Percentiles rank a stretch among this genome's conserved stretches.
Conservation (phyloP, 805 yeast species). For the Brettanomyces bruxellensis region DNA sequence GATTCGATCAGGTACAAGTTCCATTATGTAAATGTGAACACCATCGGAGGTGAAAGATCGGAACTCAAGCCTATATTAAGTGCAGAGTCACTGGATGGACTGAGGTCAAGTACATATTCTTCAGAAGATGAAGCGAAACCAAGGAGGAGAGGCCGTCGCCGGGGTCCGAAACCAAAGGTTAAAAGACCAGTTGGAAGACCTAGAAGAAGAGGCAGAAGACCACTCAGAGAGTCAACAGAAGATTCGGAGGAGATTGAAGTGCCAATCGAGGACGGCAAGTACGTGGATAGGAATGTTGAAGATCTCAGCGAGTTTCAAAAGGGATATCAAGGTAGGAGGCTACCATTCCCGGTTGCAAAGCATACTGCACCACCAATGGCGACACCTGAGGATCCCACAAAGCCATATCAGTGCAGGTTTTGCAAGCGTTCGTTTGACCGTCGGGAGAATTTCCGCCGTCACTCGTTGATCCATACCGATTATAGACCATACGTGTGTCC, state of each 20-base stretch:
- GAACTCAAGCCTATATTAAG: neutral
- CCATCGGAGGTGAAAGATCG: neutral
- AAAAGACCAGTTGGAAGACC: neutral
- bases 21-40: slow-evolving; percentile 15
- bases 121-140: neutral
- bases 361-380: slow-evolving; percentile 3
- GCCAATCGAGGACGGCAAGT: neutral
- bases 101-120: neutral
- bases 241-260: neutral
- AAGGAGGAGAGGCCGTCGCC: neutral
- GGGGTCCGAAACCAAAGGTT: neutral
- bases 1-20: slow-evolving; percentile 1
- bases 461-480: slow-evolving; percentile 19
- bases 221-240: too few relatives aligned
- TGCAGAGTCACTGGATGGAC: neutral
- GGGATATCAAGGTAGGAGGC: slow-evolving; percentile 1
- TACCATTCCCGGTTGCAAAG: slow-evolving; percentile 3
- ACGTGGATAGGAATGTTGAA: slow-evolving; percentile 2
- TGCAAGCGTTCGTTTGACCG: slow-evolving; percentile 20
- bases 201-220: too few relatives aligned
- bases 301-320: slow-evolving; percentile 3
- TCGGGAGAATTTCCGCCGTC: slow-evolving; percentile 20
- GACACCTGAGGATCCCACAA: slow-evolving; percentile 1
- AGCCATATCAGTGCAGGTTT: slow-evolving; percentile 14
- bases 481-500: slow-evolving; percentile 19